Base-by-base conservation (phyloP, 805 yeast species). In the Sugiyamaella floridensis region DNA sequence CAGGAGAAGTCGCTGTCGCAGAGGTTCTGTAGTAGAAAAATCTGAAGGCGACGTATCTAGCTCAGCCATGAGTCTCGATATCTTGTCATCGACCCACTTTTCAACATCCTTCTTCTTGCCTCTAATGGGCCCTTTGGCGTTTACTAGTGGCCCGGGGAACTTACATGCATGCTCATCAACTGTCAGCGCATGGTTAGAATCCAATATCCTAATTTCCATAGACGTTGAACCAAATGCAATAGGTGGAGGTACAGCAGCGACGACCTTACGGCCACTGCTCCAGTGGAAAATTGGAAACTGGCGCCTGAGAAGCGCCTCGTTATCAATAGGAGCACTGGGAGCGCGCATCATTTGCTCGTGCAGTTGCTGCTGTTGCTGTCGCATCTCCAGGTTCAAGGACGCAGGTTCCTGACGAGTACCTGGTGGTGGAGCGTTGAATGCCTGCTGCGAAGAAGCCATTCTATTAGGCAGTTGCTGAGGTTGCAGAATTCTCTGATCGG, bases 251-350 rank as follows among this genome's bases (percentile, higher is more conserved):
- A 79, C 62, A 52, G 76, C 71, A 40, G 72, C 71, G 2, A 77
- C 75, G 16, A 78, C 61, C 45, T 71, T 75, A 6, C 69, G 66
- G 2, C 80, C 72, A 18, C 69, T 70, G 26, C 80, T 72, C 85
- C 93, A 89, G 53, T 77, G 74, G 64, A 87, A 85, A 34, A 89
- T 63, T 0, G 96, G 95, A 68, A 85, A 85, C 63, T 86, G 95
- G 51, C 85, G 74, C 46, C 71, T 67, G 20, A 74, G 67, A 49
- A 84, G 66, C 20, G 81, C 77, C 49, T 77, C 78, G 7, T 58
- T 57, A 22, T 57, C 61, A 22, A 55, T 53, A 4, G 65, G 60
- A 11, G 56, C 50, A 45, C 46, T 42, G 19, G 55, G 15, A 19
- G 44, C 43, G 14, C 44, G 28, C 18, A 18, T 19, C 45, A 22